Evolutionary conservation across 2,329 filamentous ascomycete genomes (phyloP), one percentile per base, ranked within the genome.

Genomic region (Cordyceps fumosorosea): DNA sequence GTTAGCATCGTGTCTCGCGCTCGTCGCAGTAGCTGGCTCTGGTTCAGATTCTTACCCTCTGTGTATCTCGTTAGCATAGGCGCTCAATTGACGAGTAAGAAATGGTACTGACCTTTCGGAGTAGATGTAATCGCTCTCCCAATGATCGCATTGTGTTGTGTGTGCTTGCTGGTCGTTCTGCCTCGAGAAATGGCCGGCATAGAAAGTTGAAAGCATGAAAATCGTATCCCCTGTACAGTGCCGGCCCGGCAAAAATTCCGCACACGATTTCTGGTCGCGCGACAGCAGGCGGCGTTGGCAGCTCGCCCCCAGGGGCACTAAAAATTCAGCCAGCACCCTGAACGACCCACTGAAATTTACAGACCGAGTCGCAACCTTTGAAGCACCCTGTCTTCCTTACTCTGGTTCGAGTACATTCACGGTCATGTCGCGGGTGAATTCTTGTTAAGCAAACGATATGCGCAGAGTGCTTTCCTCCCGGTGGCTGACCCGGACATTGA

Each of bases 71-170:
- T 62, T 48, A 22, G 53, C 11, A 24, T 26, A 42, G 34, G 10
- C 45, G 24, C 32, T 48, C 64, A 63, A 81, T 86, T 75, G 81
- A 47, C 5, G 2, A 18, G 11, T 3, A 11, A 4, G 18, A 11
- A 32, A 10, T 18, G n/a, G 16, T 6, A 58, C 57, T 45, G 18
- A 91, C 90, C 75, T 83, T 80, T 74, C 85, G 86, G 73, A 96
- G 79, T 76, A 85, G 86, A 73, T 88, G 86, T 83, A 91, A 86
- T 69, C 91, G 88, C 77, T 86, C 85, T 71, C 84, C 73, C 76
- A 89, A 74, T 66, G 79, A 72, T 67, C 74, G 71, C 75, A 77
- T 77, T n/a, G 32, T 67, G 64, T 61, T n/a, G 18, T 24, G 7
- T 45, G 37, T 50, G 45, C 12, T 45, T 16, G 50, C 51, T 55